These are phyloP conservation scores for Megacollybia platyphylla DNA, from an alignment of 1,284 basidiomycete species.

Conservation along the genomic window DNA sequence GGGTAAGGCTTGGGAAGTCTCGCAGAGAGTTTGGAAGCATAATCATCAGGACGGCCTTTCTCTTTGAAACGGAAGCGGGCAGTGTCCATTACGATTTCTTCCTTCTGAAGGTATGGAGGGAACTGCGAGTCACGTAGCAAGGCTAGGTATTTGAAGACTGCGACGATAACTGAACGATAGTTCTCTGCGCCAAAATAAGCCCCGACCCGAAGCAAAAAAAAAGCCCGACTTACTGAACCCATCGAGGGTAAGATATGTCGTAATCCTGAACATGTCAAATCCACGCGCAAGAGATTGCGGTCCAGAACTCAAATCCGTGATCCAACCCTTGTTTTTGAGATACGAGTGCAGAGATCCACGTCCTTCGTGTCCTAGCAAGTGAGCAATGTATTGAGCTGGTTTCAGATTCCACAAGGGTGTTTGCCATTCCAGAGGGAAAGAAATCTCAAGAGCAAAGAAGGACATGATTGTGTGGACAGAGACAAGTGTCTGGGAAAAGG, in stretches of 20 bases:
- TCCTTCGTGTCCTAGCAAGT: constrained; percentile 95
- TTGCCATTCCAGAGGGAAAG: constrained; percentile 83
- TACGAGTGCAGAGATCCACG: constrained; percentile 88
- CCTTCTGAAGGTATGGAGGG: constrained; percentile 66
- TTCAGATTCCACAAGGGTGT: constrained; percentile 71
- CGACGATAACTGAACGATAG: constrained; percentile 63
- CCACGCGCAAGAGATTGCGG: constrained; percentile 66
- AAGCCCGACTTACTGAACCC: constrained; percentile 60
- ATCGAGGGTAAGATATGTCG: constrained; percentile 71
- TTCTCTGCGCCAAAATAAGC: constrained; percentile 37
- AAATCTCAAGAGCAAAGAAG: constrained; percentile 78
- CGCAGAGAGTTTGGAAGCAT: constrained; percentile 70
- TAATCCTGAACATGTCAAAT: constrained; percentile 86
- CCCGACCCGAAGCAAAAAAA: not conserved
- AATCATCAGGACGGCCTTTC: constrained; percentile 70
- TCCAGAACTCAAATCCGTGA: constrained; percentile 69
- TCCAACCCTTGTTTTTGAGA: constrained; percentile 89
- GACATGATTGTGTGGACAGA: constrained; percentile 88
- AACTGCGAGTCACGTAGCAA: constrained; percentile 67
- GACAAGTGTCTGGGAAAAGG: constrained; percentile 53
- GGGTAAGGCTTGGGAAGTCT: constrained; percentile 75
- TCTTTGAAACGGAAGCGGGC: constrained; percentile 87
- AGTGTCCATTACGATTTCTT: constrained; percentile 63
- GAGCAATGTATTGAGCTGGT: constrained; percentile 72
- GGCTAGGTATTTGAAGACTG: constrained; percentile 81